phyloP scores from a whole-genome alignment of 1,284 basidiomycete species.

The Apiotrichum gamsii region DNA sequence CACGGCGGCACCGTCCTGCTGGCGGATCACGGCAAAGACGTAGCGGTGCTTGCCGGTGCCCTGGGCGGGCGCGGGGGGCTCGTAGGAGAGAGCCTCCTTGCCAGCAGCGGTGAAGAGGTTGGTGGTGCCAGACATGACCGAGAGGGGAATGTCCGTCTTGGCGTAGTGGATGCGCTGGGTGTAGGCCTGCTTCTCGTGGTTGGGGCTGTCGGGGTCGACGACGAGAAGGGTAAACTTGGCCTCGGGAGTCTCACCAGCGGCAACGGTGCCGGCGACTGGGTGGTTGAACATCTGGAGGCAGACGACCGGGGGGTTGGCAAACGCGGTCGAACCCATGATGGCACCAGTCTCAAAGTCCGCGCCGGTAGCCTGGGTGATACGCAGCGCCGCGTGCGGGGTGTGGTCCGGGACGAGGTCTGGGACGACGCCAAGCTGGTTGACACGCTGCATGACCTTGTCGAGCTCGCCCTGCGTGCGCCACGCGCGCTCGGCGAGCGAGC shows the following conservation, averaged over 20 bases:
- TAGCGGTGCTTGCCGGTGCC: constrained; percentile 37
- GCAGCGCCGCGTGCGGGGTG: constrained; percentile 53
- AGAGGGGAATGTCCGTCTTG: constrained; percentile 76
- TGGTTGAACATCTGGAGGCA: constrained; percentile 29
- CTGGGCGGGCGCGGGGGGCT: constrained; percentile 35
- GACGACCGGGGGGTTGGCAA: constrained; percentile 18
- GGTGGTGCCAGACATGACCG: constrained; percentile 53
- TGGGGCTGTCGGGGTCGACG: constrained; percentile 81
- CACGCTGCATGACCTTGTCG: constrained; percentile 84
- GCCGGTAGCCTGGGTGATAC: constrained; percentile 44
- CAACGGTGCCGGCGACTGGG: constrained; percentile 49
- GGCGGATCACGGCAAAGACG: constrained; percentile 31
- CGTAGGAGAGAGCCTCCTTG: constrained; percentile 33
- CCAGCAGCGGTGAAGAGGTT: constrained; percentile 38
- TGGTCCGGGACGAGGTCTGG: constrained; percentile 76
- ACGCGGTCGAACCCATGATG: constrained; percentile 58
- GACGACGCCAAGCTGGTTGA: constrained; percentile 81
- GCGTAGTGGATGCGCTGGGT: constrained; percentile 79
- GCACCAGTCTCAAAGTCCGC: constrained; percentile 64
- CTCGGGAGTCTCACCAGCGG: constrained; percentile 53
- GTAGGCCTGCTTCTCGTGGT: constrained; percentile 60
- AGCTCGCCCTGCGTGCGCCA: constrained; percentile 80
- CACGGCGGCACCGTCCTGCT: constrained; percentile 13
- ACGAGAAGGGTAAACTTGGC: constrained; percentile 80
- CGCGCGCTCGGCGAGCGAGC: constrained; percentile 70